These are phyloP conservation scores for Sungouiella thailandica DNA, from an alignment of 805 yeast genomes.

Conservation along the genomic window DNA sequence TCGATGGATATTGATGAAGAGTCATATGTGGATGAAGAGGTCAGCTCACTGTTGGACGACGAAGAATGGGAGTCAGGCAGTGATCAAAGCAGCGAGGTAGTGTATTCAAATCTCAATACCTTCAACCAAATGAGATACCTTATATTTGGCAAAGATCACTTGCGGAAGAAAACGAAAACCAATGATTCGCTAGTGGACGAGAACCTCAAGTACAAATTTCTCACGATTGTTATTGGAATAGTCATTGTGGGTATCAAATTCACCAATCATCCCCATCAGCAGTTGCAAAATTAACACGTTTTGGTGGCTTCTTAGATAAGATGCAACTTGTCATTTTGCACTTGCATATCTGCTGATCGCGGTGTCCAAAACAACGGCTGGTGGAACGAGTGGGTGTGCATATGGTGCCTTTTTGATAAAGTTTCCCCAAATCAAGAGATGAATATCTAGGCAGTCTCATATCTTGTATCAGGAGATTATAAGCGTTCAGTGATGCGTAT, in stretches of 20 bases:
- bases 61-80: slow-evolving; percentile 15
- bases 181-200: slow-evolving; percentile 33
- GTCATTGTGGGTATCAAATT: slow-evolving; percentile 35
- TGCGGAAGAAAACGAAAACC: slow-evolving; percentile 13
- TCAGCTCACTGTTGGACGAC: slow-evolving; percentile 6
- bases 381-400: too few relatives aligned
- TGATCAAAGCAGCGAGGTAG: slow-evolving; percentile 12
- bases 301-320: background rate
- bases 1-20: slow-evolving; percentile 9
- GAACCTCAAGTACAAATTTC: slow-evolving; percentile 36
- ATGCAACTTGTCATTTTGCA: too few relatives aligned
- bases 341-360: too few relatives aligned
- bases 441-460: too few relatives aligned
- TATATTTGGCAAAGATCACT: slow-evolving; percentile 24
- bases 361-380: too few relatives aligned
- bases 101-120: slow-evolving; percentile 22
- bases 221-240: slow-evolving; percentile 39
- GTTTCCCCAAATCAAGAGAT: too few relatives aligned
- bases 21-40: slow-evolving; percentile 10
- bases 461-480: too few relatives aligned
- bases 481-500: too few relatives aligned
- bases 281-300: background rate
- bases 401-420: too few relatives aligned
- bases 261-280: slow-evolving; percentile 20
- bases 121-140: slow-evolving; percentile 32